phyloP scores from a whole-genome alignment of 768 basidiomycete species.

The Rhodocollybia butyracea region DNA sequence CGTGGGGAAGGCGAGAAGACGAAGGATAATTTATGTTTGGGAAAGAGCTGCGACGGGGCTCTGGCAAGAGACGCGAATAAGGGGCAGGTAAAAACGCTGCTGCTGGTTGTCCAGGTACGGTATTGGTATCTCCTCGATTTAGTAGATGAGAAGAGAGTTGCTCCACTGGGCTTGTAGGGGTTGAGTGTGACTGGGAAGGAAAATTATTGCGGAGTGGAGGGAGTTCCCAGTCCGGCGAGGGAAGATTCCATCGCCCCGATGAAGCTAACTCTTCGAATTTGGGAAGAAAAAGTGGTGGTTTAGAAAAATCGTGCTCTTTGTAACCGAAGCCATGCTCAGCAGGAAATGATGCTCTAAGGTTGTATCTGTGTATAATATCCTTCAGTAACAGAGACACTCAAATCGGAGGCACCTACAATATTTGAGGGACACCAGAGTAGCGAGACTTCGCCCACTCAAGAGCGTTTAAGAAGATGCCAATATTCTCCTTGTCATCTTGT shows the following conservation, averaged over 20 bases:
- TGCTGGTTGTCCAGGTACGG: not conserved
- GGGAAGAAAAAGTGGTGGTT: not conserved
- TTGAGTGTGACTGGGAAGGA: not conserved
- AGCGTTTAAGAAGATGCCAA: constrained; percentile 38
- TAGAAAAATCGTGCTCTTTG: not conserved
- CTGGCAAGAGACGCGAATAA: not conserved
- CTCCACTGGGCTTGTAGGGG: not conserved
- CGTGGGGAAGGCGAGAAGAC: not conserved
- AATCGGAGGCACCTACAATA: constrained; percentile 29
- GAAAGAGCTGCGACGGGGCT: no score
- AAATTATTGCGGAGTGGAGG: not conserved
- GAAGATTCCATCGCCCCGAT: not conserved
- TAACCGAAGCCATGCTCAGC: not conserved
- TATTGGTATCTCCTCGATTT: not conserved
- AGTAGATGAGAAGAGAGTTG: not conserved
- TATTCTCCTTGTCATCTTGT: constrained; percentile 33
- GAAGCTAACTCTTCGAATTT: not conserved
- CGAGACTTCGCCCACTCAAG: constrained; percentile 33
- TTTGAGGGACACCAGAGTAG: constrained; percentile 29
- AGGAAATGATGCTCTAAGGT: constrained; percentile 9
- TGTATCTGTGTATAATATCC: not conserved
- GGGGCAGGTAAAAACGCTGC: not conserved
- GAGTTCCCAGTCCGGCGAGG: not conserved
- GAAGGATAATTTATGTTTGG: no score
- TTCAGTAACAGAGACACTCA: not conserved